Conservation (phyloP, 2,329 filamentous ascomycete species). For the Ploettnerulaceae sp. region DNA sequence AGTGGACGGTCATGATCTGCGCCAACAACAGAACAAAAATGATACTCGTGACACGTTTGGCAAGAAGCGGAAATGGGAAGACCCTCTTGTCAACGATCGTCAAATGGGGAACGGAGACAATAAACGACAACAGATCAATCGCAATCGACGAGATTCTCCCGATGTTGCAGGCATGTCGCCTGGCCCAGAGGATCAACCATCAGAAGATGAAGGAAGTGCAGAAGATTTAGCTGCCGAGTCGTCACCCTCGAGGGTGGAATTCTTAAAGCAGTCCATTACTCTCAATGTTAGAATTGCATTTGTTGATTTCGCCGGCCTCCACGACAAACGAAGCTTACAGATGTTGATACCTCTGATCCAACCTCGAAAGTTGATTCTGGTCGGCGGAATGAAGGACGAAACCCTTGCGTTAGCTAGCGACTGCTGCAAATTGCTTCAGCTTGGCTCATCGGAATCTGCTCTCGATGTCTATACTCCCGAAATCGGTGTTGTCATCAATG, state of each 20-base stretch:
- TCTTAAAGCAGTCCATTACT: slow-evolving; percentile 57
- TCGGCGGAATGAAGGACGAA: slow-evolving; percentile 74
- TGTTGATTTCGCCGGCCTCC: slow-evolving; percentile 86
- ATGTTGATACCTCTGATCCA: slow-evolving; percentile 94
- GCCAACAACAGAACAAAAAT: slow-evolving; percentile 45
- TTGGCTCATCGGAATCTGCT: slow-evolving; percentile 41
- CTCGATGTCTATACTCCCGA: slow-evolving; percentile 76
- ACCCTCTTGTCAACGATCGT: slow-evolving; percentile 44
- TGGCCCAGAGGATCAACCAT: slow-evolving; percentile 49
- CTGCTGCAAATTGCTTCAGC: slow-evolving; percentile 62
- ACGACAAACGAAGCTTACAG: slow-evolving; percentile 88
- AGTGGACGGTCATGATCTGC: slow-evolving; percentile 59
- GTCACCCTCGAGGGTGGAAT: slow-evolving; percentile 68
- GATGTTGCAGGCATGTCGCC: slow-evolving; percentile 42
- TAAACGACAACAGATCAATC: slow-evolving; percentile 54
- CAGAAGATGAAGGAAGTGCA: slow-evolving; percentile 56
- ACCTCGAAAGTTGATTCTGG: slow-evolving; percentile 89
- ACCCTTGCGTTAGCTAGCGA: slow-evolving; percentile 74
- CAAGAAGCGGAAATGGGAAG: slow-evolving; percentile 93
- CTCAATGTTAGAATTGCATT: slow-evolving; percentile 75
- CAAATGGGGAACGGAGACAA: slow-evolving; percentile 42
- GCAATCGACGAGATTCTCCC: slow-evolving; percentile 31
- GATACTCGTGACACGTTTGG: slow-evolving; percentile 62
- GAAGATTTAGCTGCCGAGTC: slow-evolving; percentile 45
- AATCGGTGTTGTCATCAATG: slow-evolving; percentile 72